A percentile compares a stretch with the other conserved stretches of the same genome.
Conservation (phyloP, 169 alveolate species). For the Eimeria zaria region DNA sequence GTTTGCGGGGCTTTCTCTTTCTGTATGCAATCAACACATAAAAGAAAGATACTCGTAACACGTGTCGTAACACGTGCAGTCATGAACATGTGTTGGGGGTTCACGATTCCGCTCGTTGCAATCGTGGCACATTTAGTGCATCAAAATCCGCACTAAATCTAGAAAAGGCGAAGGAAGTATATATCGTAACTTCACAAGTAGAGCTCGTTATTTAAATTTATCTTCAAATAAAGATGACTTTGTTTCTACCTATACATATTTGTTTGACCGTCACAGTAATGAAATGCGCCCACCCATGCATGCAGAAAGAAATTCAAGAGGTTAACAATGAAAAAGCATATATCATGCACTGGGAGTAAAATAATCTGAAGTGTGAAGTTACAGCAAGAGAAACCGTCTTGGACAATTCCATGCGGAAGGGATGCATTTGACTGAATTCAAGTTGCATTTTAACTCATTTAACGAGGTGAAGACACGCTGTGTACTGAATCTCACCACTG, state of each 20-base stretch:
- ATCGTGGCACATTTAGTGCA: too few relatives aligned
- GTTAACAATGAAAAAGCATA: too few relatives aligned
- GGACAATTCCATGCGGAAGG: neutral
- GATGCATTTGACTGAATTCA: neutral
- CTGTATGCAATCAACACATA: neutral
- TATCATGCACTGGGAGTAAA: neutral
- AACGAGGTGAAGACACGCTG: neutral
- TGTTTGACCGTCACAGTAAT: neutral
- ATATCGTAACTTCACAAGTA: too few relatives aligned
- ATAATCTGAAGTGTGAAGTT: neutral
- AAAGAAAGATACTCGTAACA: neutral
- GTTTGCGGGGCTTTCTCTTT: constrained; percentile 51
- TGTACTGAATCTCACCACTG: constrained; percentile 4
- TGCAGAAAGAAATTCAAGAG: neutral
- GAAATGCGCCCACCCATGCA: neutral
- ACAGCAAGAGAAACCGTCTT: neutral
- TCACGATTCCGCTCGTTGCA: too few relatives aligned
- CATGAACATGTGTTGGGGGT: neutral
- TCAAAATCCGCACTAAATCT: too few relatives aligned
- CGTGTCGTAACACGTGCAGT: neutral
- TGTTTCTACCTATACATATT: too few relatives aligned
- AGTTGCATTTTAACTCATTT: neutral
- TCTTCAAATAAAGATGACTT: too few relatives aligned
- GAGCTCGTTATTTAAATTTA: too few relatives aligned
- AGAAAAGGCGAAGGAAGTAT: too few relatives aligned